A percentile compares a stretch with the other conserved stretches of the same genome.
Conservation (phyloP, 306 rosid genomes). For the Delonix regia region DNA sequence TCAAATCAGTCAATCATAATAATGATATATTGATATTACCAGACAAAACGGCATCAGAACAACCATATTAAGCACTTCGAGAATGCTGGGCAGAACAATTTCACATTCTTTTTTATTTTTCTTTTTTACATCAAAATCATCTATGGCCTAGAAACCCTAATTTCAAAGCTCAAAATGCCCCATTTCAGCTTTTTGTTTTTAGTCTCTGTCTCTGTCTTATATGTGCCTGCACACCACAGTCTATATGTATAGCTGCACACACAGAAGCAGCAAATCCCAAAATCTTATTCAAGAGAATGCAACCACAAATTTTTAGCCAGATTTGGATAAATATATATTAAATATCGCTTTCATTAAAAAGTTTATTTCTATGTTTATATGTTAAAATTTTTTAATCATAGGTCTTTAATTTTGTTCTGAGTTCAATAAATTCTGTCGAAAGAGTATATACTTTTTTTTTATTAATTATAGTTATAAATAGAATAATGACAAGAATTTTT, state of each 20-base stretch:
- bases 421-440: no score
- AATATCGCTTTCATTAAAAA: no score
- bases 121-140: not conserved
- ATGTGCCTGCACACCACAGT: not conserved
- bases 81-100: not conserved
- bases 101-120: no score
- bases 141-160: no score
- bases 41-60: not conserved
- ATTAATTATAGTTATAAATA: no score
- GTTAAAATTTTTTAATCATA: no score
- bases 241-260: not conserved
- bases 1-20: not conserved
- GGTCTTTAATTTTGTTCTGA: no score
- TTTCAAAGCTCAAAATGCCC: not conserved
- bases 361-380: no score
- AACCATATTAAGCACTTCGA: not conserved
- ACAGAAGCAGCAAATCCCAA: constrained; percentile 1
- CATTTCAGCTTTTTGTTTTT: not conserved
- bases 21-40: not conserved
- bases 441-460: no score
- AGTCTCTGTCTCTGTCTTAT: no score
- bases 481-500: no score
- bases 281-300: not conserved
- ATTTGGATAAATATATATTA: no score
- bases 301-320: not conserved